A percentile compares a stretch with the other conserved stretches of the same genome.
Evolutionary conservation across 2,329 filamentous ascomycete genomes (phyloP).

Genomic region (Ambrosiella xylebori): DNA sequence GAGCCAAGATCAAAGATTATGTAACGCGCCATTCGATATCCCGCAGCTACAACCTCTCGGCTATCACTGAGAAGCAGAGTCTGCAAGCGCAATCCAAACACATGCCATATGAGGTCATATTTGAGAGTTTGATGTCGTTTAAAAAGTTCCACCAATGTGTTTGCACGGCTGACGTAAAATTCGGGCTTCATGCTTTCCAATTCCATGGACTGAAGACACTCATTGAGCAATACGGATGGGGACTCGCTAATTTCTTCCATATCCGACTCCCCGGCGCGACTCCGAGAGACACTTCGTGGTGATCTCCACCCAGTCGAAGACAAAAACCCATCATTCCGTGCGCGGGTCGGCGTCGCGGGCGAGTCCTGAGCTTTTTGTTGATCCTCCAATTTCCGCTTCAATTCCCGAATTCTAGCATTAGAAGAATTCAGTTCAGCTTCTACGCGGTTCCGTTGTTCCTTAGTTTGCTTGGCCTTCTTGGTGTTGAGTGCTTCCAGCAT

Average conservation of each 20-base stretch:
- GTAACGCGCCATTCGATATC: slow-evolving; percentile 84
- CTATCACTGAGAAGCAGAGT: slow-evolving; percentile 92
- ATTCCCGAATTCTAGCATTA: slow-evolving; percentile 51
- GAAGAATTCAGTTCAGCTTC: slow-evolving; percentile 84
- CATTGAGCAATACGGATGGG: slow-evolving; percentile 76
- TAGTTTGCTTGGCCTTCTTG: slow-evolving; percentile 91
- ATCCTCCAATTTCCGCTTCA: slow-evolving; percentile 43
- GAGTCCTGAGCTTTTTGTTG: slow-evolving; percentile 33
- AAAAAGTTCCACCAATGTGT: slow-evolving; percentile 89
- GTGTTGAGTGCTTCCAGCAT: slow-evolving; percentile 85
- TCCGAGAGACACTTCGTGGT: slow-evolving; percentile 37
- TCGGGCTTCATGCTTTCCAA: slow-evolving; percentile 74
- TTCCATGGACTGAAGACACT: slow-evolving; percentile 80
- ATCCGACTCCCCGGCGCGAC: slow-evolving; percentile 41
- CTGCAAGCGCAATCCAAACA: slow-evolving; percentile 87
- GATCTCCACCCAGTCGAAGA: slow-evolving; percentile 35
- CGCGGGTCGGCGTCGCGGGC: slow-evolving; percentile 34
- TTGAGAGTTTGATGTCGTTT: slow-evolving; percentile 84
- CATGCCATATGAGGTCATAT: slow-evolving; percentile 89
- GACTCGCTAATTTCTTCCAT: slow-evolving; percentile 60
- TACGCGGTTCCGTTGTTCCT: slow-evolving; percentile 61
- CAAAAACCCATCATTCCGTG: slow-evolving; percentile 30
- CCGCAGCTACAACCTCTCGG: slow-evolving; percentile 85
- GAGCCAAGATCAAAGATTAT: slow-evolving; percentile 85
- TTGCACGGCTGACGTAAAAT: slow-evolving; percentile 87